Evolutionary conservation across 225 moss, liverwort and hornwort species (phyloP).

Genomic region (Polytrichum formosum): DNA sequence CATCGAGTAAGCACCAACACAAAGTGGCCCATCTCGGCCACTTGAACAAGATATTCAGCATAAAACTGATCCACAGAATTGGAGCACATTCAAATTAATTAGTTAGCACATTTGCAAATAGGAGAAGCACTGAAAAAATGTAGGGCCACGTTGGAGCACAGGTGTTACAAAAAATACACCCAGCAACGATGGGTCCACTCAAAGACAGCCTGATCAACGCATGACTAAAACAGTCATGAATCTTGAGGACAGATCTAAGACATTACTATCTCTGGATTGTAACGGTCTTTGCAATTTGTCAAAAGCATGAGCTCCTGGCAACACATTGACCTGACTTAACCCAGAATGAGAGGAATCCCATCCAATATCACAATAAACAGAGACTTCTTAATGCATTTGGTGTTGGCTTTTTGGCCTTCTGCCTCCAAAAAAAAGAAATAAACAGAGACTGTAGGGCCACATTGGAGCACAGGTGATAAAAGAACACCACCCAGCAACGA

Average conservation of each 20-base stretch:
- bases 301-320: background rate
- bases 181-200: constrained; percentile 16
- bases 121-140: background rate
- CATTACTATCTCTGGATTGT: constrained; percentile 3
- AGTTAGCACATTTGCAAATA: background rate
- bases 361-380: no score
- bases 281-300: constrained; percentile 8
- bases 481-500: constrained; percentile 11
- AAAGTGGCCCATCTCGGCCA: no score
- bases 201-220: constrained; percentile 2
- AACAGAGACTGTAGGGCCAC: background rate
- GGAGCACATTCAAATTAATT: no score
- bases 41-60: no score
- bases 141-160: constrained; percentile 13
- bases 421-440: no score
- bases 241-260: background rate
- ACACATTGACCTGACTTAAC: constrained; percentile 7
- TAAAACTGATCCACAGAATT: no score
- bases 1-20: no score
- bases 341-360: background rate
- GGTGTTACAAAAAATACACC: constrained; percentile 6
- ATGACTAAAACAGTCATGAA: constrained; percentile 5
- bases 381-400: no score
- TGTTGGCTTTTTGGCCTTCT: no score
- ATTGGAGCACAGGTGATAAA: constrained; percentile 10